Base-by-base conservation (phyloP, 352 stramenopile species). In the Aphanomyces euteiches region DNA sequence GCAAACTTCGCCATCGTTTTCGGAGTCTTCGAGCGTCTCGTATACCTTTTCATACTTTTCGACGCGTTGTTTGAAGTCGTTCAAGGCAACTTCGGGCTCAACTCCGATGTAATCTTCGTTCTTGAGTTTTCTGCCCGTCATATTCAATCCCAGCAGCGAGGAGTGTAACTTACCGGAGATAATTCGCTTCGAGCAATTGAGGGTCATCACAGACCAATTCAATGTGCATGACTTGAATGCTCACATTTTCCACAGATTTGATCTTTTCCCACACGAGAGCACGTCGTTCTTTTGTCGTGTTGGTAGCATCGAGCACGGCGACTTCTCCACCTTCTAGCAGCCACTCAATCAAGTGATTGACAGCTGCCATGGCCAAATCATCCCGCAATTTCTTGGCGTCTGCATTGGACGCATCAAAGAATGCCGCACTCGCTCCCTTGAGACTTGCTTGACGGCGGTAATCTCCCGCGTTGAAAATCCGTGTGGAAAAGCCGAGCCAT, bases 381-480 rank as follows among this genome's bases (percentile, higher is more conserved):
- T 98, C 89, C 43, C 95, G 82, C 54, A 97, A 50, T 37, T 81
- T 75, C 6, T 83, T 88, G 21, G 92, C 93, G 19, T 87, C 78
- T 34, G 79, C 75, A 77, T 98, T 98, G 56, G 89, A 83, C 36
- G 89, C 72, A 61, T 93, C 92, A 74, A 98, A 98, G 76, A 98
- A 98, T 21, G 73, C 75, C n/a, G 83, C 77, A 75, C 88, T 78
- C 75, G 90, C 77, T 47, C 87, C 85, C 19, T 79, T 80, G 50
- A 85, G 85, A 69, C 83, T 82, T 28, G 88, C 70, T 75, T 91
- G 78, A 19, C 95, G 89, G 5, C 95, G 89, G 75, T 97, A 90
- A 65, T 97, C 93, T 69, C 95, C 95, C 8, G 98, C 95, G 71
- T 98, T 98, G 73, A 98, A 98, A 57, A 98, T 95, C 72, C 89